Evolutionary conservation across 768 basidiomycete species (phyloP).

Genomic region (Xerocomus potaroensis): DNA sequence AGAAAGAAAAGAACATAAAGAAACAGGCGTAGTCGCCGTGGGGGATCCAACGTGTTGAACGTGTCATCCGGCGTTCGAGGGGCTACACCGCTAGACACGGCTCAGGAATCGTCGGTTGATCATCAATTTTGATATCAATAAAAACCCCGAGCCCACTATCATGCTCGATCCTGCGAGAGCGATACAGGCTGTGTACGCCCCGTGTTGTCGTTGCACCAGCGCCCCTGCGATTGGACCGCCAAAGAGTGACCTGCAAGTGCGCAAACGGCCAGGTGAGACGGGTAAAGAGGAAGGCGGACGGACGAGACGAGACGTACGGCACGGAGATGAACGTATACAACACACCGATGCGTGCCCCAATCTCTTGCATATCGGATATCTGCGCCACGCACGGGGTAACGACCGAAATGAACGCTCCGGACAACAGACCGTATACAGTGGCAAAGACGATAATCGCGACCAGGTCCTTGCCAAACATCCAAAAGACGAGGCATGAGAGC

Average conservation of each 20-base stretch:
- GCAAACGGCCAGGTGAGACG: neutral
- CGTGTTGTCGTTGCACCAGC: conserved; percentile 43
- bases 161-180: conserved; percentile 56
- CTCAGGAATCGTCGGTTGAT: conserved; percentile 41
- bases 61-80: neutral
- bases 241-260: conserved; percentile 46
- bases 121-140: conserved; percentile 46
- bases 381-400: conserved; percentile 65
- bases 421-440: conserved; percentile 56
- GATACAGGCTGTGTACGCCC: conserved; percentile 49
- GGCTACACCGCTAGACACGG: conserved; percentile 40
- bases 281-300: neutral
- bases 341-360: conserved; percentile 61
- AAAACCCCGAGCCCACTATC: conserved; percentile 54
- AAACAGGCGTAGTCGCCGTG: neutral
- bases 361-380: conserved; percentile 54
- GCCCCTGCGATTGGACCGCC: conserved; percentile 64
- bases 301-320: conserved; percentile 51
- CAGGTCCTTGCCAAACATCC: conserved; percentile 46
- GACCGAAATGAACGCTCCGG: conserved; percentile 65
- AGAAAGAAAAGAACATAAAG: neutral
- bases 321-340: conserved; percentile 63
- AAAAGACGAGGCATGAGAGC: conserved; percentile 52
- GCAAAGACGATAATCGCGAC: conserved; percentile 48
- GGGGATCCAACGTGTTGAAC: neutral